Evolutionary conservation across 345 rosid genomes (phyloP), one percentile per base, ranked within the genome.

Genomic region (Adansonia digitata): DNA sequence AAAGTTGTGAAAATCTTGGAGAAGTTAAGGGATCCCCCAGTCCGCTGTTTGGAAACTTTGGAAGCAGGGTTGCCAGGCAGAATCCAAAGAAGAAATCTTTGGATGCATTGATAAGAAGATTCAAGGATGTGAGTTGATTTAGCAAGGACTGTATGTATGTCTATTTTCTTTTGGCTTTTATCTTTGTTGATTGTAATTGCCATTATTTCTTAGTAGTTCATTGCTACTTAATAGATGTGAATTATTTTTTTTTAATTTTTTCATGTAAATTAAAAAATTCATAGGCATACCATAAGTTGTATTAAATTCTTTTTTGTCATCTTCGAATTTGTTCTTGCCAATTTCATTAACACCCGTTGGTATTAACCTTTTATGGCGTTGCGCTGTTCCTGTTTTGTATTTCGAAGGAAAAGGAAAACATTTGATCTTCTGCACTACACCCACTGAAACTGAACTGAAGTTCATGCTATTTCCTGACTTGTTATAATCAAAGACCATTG

Each of bases 51-150:
- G 94, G 97, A 65, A 90, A 94, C 31, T 95, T 95, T 75, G 98
- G 98, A 48, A 86, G 86, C 71, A 89, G 99, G 83, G 98, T 91
- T 75, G 82, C 93, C 74, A 88, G 81, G 85, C 93, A 84, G 79
- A 95, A 95, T 63, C 94, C 98, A 0, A 95, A 91, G 85, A 95
- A 90, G 88, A 91, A 95, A 81, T 95, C 99, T 9, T 83, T 95
- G 74, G 98, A 95, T 79, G 76, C 92, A 13, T 81, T 91, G 82
- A 95, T 95, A 72, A 95, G 86, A 85, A 87, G 93, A 80, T 91
- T 95, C 81, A 93, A 82, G 86, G 97, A 95, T 49, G 93, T 80
- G 63, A 95, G 81, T 90, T 95, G 83, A 86, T 84, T 37, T 71
- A 48, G 4, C 13, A 34, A 43, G 4, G 71, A 77, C 77, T 57